A percentile compares a stretch with the other conserved stretches of the same genome.
Evolutionary conservation across 495 filamentous ascomycete species (phyloP).

Genomic region (Tuber magnatum): DNA sequence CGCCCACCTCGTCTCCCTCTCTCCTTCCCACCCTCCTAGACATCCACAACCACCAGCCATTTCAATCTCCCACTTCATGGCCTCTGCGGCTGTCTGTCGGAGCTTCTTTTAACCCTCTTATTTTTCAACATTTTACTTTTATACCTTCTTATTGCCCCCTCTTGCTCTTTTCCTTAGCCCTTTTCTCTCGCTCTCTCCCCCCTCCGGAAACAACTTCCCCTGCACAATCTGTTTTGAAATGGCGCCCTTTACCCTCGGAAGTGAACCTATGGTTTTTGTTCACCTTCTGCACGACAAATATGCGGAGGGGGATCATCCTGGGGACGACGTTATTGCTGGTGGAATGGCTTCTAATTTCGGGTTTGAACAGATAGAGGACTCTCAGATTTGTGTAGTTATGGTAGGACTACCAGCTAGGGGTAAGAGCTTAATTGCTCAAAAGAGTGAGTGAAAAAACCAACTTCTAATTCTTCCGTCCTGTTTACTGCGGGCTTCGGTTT

Average conservation of each 20-base stretch:
- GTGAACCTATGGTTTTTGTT: slow-evolving; percentile 27
- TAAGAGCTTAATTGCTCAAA: slow-evolving; percentile 94
- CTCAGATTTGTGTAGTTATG: slow-evolving; percentile 97
- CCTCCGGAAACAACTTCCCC: neutral
- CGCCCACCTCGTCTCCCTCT: neutral
- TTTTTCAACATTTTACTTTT: neutral
- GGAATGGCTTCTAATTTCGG: slow-evolving; percentile 33
- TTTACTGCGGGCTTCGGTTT: slow-evolving; percentile 4
- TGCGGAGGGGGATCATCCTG: slow-evolving; percentile 7
- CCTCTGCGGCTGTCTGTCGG: neutral
- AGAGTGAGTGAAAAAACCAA: slow-evolving; percentile 56
- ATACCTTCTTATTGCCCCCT: neutral
- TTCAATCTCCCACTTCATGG: neutral
- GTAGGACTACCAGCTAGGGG: slow-evolving; percentile 90
- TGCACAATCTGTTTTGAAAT: slow-evolving; percentile 15
- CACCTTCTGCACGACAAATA: slow-evolving; percentile 25
- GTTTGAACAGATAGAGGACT: slow-evolving; percentile 71
- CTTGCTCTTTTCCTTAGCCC: slow-evolving; percentile 7
- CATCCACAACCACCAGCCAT: neutral
- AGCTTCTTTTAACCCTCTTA: neutral
- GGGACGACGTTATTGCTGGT: slow-evolving; percentile 3
- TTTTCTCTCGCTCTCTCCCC: neutral
- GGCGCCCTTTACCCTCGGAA: slow-evolving; percentile 15
- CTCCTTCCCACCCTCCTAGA: neutral
- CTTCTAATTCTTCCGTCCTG: neutral